Evolutionary conservation across 2,329 filamentous ascomycete species (phyloP).

Genomic region (Cladophialophora carrionii): DNA sequence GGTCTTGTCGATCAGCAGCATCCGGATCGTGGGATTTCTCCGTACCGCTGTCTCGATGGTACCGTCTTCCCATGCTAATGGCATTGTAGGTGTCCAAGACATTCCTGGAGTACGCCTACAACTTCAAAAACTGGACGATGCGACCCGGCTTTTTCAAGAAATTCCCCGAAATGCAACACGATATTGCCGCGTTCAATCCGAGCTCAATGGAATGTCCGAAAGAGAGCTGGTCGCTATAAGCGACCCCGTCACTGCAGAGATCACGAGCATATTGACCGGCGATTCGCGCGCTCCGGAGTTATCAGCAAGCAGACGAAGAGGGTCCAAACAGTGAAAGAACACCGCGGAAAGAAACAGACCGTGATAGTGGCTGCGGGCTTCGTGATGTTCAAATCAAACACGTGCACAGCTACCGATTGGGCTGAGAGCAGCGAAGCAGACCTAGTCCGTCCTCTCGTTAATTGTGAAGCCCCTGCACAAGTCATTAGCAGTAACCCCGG

Average conservation of each 20-base stretch:
- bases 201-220: constrained; percentile 26
- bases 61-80: constrained; percentile 11
- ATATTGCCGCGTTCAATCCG: constrained; percentile 31
- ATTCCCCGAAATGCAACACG: constrained; percentile 37
- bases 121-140: constrained; percentile 39
- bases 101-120: constrained; percentile 34
- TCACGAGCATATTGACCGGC: no score
- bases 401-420: not conserved
- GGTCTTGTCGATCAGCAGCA: not conserved
- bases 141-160: constrained; percentile 35
- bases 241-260: not conserved
- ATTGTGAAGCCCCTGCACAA: constrained; percentile 30
- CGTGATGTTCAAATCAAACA: not conserved
- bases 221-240: constrained; percentile 15
- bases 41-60: not conserved
- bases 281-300: no score
- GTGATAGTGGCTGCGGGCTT: not conserved
- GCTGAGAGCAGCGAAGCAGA: not conserved
- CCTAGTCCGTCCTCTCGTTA: constrained; percentile 29
- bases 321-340: not conserved
- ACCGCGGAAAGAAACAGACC: not conserved
- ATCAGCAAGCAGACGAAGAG: not conserved
- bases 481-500: not conserved
- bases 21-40: not conserved
- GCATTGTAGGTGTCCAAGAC: constrained; percentile 32